Evolutionary conservation across 306 rosid genomes (phyloP), one percentile per base, ranked within the genome.

Genomic region (barrel medic (Medicago truncatula)): DNA sequence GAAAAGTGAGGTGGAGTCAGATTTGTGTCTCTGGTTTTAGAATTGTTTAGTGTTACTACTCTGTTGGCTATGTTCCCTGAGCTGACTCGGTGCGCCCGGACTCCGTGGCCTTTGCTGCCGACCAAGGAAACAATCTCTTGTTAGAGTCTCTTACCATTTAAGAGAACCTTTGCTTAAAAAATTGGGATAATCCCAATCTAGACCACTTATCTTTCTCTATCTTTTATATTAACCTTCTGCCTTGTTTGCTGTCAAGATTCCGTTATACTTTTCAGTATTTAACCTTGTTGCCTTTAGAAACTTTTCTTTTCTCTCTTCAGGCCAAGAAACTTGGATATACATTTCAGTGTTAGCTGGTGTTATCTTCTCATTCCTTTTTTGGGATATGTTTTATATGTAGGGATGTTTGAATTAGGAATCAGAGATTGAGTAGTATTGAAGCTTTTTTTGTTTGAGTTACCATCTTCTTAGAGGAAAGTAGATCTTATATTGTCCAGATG

Each of bases 101-200:
- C 96, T 92, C 94, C 74, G 84, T 87, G 99, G 98, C 93, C 97
- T 83, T 89, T 92, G 98, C 99, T 90, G 92, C 76, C 87, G 93
- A 85, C 98, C 91, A 85, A 89, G 98, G 97, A 96, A 92, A 90
- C 99, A 96, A 73, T 83, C 90, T 83, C 88, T 84, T 88, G 82
- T 77, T 87, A 78, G 82, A 81, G 83, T 89, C 93, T 88, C 93
- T 92, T 88, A 77, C 87, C 95, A 86, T 91, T 87, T 75, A 82
- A 89, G 87, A 85, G 88, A 90, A 80, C 93, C 91, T 85, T 87
- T 90, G 80, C 83, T 76, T 85, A 80, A 82, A 83, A 81, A 76
- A 82, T 74, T 86, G 67, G 67, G 76, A 61, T 78, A 73, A 74
- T 78, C 44, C 63, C 78, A 78, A 60, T 82, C 88, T 86, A 75